Conservation (phyloP, 345 rosid species). For the Microthlaspi erraticum region DNA sequence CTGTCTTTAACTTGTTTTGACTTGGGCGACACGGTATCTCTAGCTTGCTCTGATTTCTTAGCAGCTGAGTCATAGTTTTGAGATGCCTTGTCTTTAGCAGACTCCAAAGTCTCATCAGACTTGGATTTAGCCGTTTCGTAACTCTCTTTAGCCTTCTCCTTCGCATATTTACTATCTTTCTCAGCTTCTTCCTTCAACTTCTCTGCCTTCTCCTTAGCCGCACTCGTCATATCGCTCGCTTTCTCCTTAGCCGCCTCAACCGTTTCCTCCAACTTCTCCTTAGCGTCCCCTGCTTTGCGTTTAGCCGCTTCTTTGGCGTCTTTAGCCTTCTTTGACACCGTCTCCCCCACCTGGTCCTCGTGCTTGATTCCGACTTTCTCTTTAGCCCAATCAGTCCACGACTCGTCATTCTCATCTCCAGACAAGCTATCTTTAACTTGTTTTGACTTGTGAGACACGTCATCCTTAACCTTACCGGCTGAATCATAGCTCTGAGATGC, state of each 20-base stretch:
- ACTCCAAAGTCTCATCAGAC: slow-evolving; percentile 34
- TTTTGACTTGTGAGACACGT: slow-evolving; percentile 38
- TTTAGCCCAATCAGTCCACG: slow-evolving; percentile 36
- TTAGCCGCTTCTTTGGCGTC: slow-evolving; percentile 35
- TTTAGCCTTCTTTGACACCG: slow-evolving; percentile 39
- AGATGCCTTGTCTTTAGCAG: slow-evolving; percentile 42
- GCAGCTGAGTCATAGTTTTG: slow-evolving; percentile 39
- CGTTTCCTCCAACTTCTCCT: slow-evolving; percentile 38
- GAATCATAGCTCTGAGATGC: slow-evolving; percentile 31
- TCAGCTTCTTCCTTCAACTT: slow-evolving; percentile 38
- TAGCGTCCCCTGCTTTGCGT: slow-evolving; percentile 40
- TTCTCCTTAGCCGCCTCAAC: slow-evolving; percentile 40
- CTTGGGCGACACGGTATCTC: slow-evolving; percentile 35
- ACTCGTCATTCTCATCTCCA: slow-evolving; percentile 27
- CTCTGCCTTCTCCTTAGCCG: slow-evolving; percentile 43
- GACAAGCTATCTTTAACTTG: slow-evolving; percentile 40
- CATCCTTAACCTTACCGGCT: slow-evolving; percentile 44
- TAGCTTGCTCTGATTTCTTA: slow-evolving; percentile 40
- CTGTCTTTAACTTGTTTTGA: slow-evolving; percentile 42
- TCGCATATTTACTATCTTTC: slow-evolving; percentile 26
- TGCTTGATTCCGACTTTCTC: slow-evolving; percentile 33
- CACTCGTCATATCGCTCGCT: slow-evolving; percentile 32
- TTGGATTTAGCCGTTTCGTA: slow-evolving; percentile 34
- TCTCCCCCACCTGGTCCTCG: slow-evolving; percentile 31
- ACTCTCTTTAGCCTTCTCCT: slow-evolving; percentile 41